Base-by-base conservation (phyloP, 495 filamentous ascomycete genomes). In the Ramalina intermedia region DNA sequence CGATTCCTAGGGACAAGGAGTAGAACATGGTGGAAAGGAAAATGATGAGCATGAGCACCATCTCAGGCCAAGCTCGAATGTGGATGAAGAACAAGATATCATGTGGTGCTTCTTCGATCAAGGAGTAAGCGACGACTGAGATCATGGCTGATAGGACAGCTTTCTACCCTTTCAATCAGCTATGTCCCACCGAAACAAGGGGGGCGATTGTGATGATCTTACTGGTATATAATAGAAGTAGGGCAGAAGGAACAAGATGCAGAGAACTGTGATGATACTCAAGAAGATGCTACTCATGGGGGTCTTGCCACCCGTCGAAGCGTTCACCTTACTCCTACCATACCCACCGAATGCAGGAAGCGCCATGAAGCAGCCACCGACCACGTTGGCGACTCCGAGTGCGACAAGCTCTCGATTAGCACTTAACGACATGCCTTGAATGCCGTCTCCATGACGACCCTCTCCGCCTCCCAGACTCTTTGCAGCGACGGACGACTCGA, bases 401-500 rank as follows among this genome's bases (percentile, higher is more conserved):
- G 93, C 90, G 11, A 96, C 84, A 54, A 99, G 80, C 61, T 99
- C 91, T 18, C 91, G 78, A 58, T 99, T 99, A 1, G 91, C 79
- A 59, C 87, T 94, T 41, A 96, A 70, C 29, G 80, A 68, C 58
- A 93, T 82, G 23, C 79, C 83, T 49, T 84, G 74, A 39, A 88
- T 70, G 29, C 80, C 80, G 55, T 77, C 72, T n/a, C 54, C 56
- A 9, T 61, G 58, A 16, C 66, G 63, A 17, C 70, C 69, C 41
- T 81, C 78, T 14, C 63, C 66, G 9, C 70, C 72, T 7, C 82
- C 84, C 2, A 99, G 66, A 49, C 82, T 85, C 65, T 96, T 96
- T 27, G 91, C 93, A 1, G 91, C 91, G n/a, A 99, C 87, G 0
- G 88, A 94, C 23, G 86, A 94, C 68, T 99, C 91, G 56, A 99